A percentile compares a stretch with the other conserved stretches of the same genome.
These are phyloP conservation scores for Rhizopogon vinicolor DNA, from an alignment of 768 basidiomycete species.

Conservation along the genomic window DNA sequence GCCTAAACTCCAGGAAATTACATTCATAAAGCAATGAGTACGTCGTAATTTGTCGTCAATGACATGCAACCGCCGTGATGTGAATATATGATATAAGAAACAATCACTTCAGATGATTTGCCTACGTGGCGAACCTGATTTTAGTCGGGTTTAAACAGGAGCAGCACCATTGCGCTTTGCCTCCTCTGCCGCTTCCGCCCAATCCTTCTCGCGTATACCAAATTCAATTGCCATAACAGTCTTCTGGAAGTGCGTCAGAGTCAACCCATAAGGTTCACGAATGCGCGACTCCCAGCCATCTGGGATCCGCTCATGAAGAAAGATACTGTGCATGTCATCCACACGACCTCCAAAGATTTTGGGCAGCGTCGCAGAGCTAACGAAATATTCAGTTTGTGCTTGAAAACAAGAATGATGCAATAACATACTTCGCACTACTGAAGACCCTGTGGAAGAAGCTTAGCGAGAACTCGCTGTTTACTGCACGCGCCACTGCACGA, in stretches of 20 bases:
- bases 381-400: not conserved
- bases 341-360: conserved; percentile 65
- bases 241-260: conserved; percentile 52
- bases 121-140: no score
- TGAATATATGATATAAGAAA: no score
- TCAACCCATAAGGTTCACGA: conserved; percentile 52
- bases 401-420: not conserved
- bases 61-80: no score
- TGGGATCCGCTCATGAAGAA: conserved; percentile 67
- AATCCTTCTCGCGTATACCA: conserved; percentile 16
- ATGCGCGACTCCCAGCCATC: conserved; percentile 67
- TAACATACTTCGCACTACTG: conserved; percentile 61
- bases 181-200: conserved; percentile 4
- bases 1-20: no score
- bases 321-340: conserved; percentile 46
- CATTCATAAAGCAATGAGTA: no score
- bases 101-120: no score
- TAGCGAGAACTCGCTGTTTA: conserved; percentile 56
- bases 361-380: conserved; percentile 62
- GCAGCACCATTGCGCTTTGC: not conserved
- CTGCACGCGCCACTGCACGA: conserved; percentile 48
- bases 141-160: not conserved
- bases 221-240: conserved; percentile 21
- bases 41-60: not conserved
- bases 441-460: conserved; percentile 55